phyloP scores from a whole-genome alignment of 768 basidiomycete species.

The Lactarius trivialis region DNA sequence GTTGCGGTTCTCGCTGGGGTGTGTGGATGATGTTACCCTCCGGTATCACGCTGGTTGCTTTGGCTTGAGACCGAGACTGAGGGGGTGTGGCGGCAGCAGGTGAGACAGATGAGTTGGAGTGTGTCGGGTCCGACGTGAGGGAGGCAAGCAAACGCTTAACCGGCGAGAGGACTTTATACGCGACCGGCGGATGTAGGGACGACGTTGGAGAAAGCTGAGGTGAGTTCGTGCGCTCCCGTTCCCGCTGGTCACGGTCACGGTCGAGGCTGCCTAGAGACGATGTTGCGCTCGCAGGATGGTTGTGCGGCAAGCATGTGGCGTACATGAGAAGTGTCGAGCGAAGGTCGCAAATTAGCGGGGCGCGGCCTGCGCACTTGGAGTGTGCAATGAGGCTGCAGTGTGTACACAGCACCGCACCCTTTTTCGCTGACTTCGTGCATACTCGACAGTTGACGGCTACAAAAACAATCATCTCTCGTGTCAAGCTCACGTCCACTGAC shows the following conservation, averaged over 20 bases:
- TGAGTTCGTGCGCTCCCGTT: constrained; percentile 4
- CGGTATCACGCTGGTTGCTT: neutral
- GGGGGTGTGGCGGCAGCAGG: too few relatives aligned
- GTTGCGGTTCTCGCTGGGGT: too few relatives aligned
- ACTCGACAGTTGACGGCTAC: constrained; percentile 84
- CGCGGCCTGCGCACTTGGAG: constrained; percentile 62
- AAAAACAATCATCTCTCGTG: neutral
- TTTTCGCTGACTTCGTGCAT: constrained; percentile 74
- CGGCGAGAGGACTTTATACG: too few relatives aligned
- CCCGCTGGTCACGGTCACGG: neutral
- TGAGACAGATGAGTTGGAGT: too few relatives aligned
- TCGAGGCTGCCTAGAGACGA: constrained; percentile 19
- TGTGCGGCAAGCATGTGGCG: too few relatives aligned
- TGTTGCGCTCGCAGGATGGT: too few relatives aligned
- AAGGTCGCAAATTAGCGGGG: constrained; percentile 76
- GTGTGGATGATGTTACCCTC: constrained; percentile 28
- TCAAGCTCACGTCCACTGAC: constrained; percentile 2
- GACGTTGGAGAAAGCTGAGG: neutral
- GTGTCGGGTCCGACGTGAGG: too few relatives aligned
- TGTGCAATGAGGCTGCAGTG: constrained; percentile 89
- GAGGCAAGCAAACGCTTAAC: too few relatives aligned
- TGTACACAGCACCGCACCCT: constrained; percentile 80
- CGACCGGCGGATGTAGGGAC: too few relatives aligned
- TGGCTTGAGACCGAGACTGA: neutral
- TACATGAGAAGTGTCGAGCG: constrained; percentile 74